Base-by-base conservation (phyloP, 129 eudicot species). In the Smallanthus sonchifolius region DNA sequence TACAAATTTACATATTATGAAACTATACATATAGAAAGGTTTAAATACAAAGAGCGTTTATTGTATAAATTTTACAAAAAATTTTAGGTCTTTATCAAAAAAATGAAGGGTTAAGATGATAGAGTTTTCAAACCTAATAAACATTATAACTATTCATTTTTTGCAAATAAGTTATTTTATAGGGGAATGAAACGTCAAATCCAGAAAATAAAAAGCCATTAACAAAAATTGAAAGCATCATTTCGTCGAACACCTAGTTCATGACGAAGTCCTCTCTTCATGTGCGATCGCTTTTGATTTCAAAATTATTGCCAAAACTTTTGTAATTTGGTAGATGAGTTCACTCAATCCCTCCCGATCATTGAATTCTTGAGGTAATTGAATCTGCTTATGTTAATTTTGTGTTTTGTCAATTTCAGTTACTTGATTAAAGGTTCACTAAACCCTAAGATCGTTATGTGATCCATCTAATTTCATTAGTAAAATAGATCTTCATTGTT, bases 291-390 rank as follows among this genome's bases (percentile, higher is more conserved):
- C 47, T 39, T 64, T 51, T 72, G 63, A 16, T 47, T 44, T 16
- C 59, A 37, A 36, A 37, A 48, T 16, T 24, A 70, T 39, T 15
- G 15, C 51, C 15, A 20, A 39, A 10, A 24, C 0, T 9, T 34
- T 30, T 57, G 30, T 37, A 63, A 72, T 72, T 65, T 79, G 73
- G 56, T 72, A 11, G 17, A 51, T 30, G 78, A 63, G 40, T 72
- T 79, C 74, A 79, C 74, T 52, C 65, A 78, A 17, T 38, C n/a
- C 35, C 8, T n/a, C 44, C 66, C 19, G 55, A 28, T 70, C 65
- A 49, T 63, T 15, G 36, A 78, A 16, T 70, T 38, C 42, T 65
- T 38, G 65, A 78, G 82, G 82, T 78, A 70, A 70, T 40, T 78
- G 45, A 39, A 70, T 70, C 38, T 14, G 38, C 54, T 52, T 51